A percentile compares a stretch with the other conserved stretches of the same genome.
Evolutionary conservation across 73 alveolate species (phyloP).

Genomic region (Paramecium octaurelia): DNA sequence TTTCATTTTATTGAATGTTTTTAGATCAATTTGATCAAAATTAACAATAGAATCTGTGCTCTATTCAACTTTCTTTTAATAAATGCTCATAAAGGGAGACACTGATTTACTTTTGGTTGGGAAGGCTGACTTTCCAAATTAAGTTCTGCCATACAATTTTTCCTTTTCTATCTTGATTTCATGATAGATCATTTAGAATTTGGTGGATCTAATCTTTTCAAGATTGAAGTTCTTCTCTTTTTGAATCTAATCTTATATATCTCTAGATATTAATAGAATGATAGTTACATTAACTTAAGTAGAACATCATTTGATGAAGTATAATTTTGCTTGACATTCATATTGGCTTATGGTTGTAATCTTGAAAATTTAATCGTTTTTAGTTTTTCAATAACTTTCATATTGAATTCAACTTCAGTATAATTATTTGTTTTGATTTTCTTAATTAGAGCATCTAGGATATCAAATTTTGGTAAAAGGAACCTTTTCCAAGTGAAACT

Average conservation of each 20-base stretch:
- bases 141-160: background rate
- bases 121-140: background rate
- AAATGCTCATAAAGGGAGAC: background rate
- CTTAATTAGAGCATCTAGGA: background rate
- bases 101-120: background rate
- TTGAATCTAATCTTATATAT: background rate
- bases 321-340: background rate
- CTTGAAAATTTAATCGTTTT: background rate
- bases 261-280: background rate
- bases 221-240: background rate
- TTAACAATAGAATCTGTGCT: background rate
- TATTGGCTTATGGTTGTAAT: background rate
- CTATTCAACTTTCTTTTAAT: background rate
- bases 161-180: background rate
- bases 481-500: background rate
- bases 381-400: background rate
- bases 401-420: background rate
- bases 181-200: background rate
- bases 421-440: background rate
- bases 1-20: background rate
- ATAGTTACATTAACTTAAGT: background rate
- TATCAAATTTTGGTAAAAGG: background rate
- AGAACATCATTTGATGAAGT: background rate
- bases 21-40: background rate
- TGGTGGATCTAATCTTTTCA: background rate